Percentiles rank a stretch among this genome's conserved stretches.
These are phyloP conservation scores for Chlorella vulgaris DNA, from an alignment of 139 green algal genomes.

Conservation along the genomic window DNA sequence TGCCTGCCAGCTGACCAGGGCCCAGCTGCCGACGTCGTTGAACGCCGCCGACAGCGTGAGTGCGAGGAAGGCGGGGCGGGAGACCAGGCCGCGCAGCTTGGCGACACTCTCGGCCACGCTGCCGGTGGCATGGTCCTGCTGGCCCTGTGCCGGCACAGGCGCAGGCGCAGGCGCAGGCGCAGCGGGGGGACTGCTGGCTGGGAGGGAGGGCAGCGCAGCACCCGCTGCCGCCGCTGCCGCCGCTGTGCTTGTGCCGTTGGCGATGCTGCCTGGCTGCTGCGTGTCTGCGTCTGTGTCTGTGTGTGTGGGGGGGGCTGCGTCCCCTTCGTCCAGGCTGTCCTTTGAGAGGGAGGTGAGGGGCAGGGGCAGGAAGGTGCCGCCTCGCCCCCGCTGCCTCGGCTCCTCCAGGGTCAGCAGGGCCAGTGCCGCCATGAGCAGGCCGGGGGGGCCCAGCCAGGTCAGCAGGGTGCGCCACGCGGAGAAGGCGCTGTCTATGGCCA, in stretches of 20 bases:
- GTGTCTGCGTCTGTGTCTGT: neutral
- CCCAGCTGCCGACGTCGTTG: slow-evolving; percentile 89
- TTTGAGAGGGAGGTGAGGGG: slow-evolving; percentile 25
- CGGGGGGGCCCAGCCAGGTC: slow-evolving; percentile 68
- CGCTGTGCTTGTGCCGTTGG: too few relatives aligned
- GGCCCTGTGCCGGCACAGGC: neutral
- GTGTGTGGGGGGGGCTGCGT: neutral
- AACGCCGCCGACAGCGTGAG: slow-evolving; percentile 79
- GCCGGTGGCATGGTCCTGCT: neutral
- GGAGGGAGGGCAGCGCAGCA: too few relatives aligned
- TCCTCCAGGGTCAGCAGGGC: slow-evolving; percentile 67
- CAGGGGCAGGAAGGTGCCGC: slow-evolving; percentile 28
- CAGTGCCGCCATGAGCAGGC: slow-evolving; percentile 63
- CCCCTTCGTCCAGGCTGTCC: slow-evolving; percentile 17
- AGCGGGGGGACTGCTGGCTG: too few relatives aligned
- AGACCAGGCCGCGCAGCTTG: slow-evolving; percentile 44
- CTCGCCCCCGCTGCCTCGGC: slow-evolving; percentile 40
- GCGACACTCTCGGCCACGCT: slow-evolving; percentile 7
- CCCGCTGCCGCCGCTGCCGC: too few relatives aligned
- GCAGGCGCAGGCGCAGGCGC: too few relatives aligned
- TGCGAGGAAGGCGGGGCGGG: slow-evolving; percentile 59
- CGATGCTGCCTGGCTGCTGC: too few relatives aligned
- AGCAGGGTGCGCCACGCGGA: slow-evolving; percentile 71
- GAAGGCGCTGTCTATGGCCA: slow-evolving; percentile 54
- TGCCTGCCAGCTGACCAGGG: slow-evolving; percentile 88